A percentile compares a stretch with the other conserved stretches of the same genome.
Evolutionary conservation across 1,284 basidiomycete species (phyloP).

Genomic region (Ceratobasidium sp.): DNA sequence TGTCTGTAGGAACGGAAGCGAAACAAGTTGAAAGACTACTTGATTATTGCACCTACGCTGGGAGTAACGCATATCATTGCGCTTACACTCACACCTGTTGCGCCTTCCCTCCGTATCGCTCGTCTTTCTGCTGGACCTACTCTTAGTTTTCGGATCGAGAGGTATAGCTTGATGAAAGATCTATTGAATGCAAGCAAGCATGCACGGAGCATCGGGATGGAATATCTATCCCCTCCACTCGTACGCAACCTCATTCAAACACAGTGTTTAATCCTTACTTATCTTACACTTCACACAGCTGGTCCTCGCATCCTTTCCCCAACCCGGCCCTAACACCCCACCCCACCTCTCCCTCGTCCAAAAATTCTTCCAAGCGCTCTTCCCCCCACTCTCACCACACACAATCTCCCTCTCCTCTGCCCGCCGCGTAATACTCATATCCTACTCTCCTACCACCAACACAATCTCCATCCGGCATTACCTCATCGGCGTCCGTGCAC

Average conservation of each 20-base stretch:
- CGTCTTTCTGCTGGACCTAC: conserved; percentile 94
- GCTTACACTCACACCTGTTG: conserved; percentile 87
- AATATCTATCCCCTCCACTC: conserved; percentile 87
- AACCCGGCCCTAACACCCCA: conserved; percentile 74
- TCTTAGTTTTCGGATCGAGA: conserved; percentile 91
- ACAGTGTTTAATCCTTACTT: background rate
- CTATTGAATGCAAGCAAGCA: conserved; percentile 75
- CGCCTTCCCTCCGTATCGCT: conserved; percentile 88
- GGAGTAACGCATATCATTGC: conserved; percentile 95
- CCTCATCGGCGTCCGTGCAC: conserved; percentile 94
- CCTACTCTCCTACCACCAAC: conserved; percentile 88
- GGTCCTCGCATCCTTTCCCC: conserved; percentile 81
- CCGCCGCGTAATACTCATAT: conserved; percentile 91
- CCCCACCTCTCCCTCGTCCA: conserved; percentile 79
- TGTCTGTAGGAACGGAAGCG: conserved; percentile 82
- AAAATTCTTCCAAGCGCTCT: conserved; percentile 91
- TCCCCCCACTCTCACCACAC: conserved; percentile 86
- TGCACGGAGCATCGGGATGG: conserved; percentile 82
- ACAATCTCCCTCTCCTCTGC: conserved; percentile 83
- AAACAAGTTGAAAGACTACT: conserved; percentile 95
- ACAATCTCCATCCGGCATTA: conserved; percentile 97
- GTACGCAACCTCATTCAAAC: conserved; percentile 62
- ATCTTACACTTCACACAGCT: conserved; percentile 61
- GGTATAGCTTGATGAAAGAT: conserved; percentile 93
- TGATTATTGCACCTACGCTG: conserved; percentile 91